phyloP scores from a whole-genome alignment of 2,329 filamentous ascomycete species.

The Botryotinia globosa region DNA sequence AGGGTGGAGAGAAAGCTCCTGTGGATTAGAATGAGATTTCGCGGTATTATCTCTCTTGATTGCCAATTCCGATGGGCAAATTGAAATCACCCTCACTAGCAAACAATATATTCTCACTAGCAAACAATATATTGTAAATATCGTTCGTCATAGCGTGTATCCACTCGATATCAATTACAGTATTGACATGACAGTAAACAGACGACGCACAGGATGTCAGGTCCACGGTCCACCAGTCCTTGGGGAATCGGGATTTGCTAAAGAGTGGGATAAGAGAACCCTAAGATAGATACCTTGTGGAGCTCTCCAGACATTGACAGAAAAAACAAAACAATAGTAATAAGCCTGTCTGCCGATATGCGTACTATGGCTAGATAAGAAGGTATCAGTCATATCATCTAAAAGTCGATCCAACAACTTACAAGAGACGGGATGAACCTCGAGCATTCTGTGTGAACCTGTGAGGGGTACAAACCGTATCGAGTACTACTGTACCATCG shows the following conservation, averaged over 20 bases:
- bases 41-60: neutral
- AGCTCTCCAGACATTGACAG: neutral
- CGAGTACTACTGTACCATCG: no score
- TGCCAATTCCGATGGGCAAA: conserved; percentile 1
- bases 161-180: conserved; percentile 1
- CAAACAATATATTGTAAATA: conserved; percentile 2
- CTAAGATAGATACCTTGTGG: no score
- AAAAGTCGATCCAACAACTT: no score
- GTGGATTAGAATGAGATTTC: neutral
- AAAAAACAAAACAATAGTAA: neutral
- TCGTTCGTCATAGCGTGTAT: conserved; percentile 12
- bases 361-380: conserved; percentile 11
- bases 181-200: conserved; percentile 9
- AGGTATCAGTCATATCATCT: no score
- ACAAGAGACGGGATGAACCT: conserved; percentile 12
- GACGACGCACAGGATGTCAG: neutral
- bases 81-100: conserved; percentile 1
- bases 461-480: conserved; percentile 1
- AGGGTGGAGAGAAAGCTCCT: neutral
- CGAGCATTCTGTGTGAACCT: neutral
- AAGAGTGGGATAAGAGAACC: conserved; percentile 12
- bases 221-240: no score
- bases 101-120: no score
- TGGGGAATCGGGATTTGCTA: neutral
- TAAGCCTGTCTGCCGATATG: neutral